These are phyloP conservation scores for Croton laevigatus DNA, from an alignment of 441 rosid genomes.

Conservation along the genomic window DNA sequence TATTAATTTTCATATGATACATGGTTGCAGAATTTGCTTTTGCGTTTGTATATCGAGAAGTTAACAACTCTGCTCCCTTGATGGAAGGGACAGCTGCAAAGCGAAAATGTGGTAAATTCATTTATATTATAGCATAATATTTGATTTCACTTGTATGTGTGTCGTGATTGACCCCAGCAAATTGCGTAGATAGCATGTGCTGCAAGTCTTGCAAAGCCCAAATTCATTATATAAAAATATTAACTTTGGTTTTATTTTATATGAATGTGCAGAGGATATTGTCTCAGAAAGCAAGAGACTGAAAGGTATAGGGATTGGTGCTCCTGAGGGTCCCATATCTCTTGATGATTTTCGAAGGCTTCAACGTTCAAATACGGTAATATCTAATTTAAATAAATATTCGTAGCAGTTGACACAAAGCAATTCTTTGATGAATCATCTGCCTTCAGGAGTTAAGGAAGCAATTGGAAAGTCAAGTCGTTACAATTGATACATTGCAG, in stretches of 20 bases:
- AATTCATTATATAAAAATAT: not conserved
- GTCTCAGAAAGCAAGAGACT: slow-evolving; percentile 61
- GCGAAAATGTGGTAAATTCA: slow-evolving; percentile 71
- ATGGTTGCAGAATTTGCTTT: slow-evolving; percentile 60
- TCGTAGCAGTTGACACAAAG: slow-evolving; percentile 15
- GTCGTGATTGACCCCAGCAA: not conserved
- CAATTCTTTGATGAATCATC: slow-evolving; percentile 1
- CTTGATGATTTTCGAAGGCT: slow-evolving; percentile 97
- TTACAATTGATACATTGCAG: slow-evolving; percentile 58
- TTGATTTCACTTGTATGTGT: not conserved
- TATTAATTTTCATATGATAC: not conserved
- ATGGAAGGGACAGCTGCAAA: slow-evolving; percentile 34
- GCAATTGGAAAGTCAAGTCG: slow-evolving; percentile 84
- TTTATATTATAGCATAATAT: not conserved
- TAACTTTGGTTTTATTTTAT: slow-evolving; percentile 9
- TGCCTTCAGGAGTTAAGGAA: slow-evolving; percentile 68
- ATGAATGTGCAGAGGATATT: slow-evolving; percentile 50
- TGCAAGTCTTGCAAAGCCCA: not conserved
- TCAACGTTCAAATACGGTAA: slow-evolving; percentile 86
- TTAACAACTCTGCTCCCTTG: slow-evolving; percentile 30
- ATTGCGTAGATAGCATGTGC: no score
- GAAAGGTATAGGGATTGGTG: slow-evolving; percentile 89
- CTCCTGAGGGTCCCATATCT: slow-evolving; percentile 92
- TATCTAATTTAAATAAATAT: slow-evolving; percentile 13
- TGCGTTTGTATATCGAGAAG: slow-evolving; percentile 89